Evolutionary conservation across 495 filamentous ascomycete species (phyloP), one percentile per base, ranked within the genome.

Genomic region (Aspergillus incahuasiensis): DNA sequence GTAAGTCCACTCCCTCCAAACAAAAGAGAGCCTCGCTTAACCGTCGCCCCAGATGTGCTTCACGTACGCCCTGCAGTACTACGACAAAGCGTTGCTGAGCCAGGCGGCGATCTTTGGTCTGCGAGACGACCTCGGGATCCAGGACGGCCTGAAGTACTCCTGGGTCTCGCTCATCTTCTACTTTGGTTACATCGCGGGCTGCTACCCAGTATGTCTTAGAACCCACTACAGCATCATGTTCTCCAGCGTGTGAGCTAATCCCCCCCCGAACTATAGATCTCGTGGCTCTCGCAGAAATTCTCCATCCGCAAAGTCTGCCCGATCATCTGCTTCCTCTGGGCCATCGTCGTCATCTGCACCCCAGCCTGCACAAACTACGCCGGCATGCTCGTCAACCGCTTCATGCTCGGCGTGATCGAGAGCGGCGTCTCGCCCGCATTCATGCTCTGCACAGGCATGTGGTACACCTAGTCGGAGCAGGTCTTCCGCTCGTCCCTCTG

Each of bases 391-490:
- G 20, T 58, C 21, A 58, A 58, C 45, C 55, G 55, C 7, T 58
- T 58, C 41, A 42, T 58, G 30, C 48, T 58, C 0, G 49, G 49
- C 0, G 15, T 58, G 1, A 53, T 53, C 28, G 49, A 58, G 42
- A 53, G 48, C 32, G 49, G 55, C 13, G 48, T 58, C 20, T 58
- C 49, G 28, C 55, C 55, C 0, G 49, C 55, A 5, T 58, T 58
- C 47, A 58, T 53, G 49, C 55, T 53, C 41, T 53, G 48, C 49
- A 58, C 55, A 1, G 48, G 48, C 6, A 58, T 52, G 49, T 58
- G 49, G 49, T 58, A 58, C 40, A 58, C 49, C 8, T 41, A 58
- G 42, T 52, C 48, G 0, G 55, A 58, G 28, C 55, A 58, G 39
- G 55, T 58, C 28, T 48, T 58, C 30, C 55, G 55, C 0, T 58